Base-by-base conservation (phyloP, 768 basidiomycete genomes). In the Suillus hirtellus region DNA sequence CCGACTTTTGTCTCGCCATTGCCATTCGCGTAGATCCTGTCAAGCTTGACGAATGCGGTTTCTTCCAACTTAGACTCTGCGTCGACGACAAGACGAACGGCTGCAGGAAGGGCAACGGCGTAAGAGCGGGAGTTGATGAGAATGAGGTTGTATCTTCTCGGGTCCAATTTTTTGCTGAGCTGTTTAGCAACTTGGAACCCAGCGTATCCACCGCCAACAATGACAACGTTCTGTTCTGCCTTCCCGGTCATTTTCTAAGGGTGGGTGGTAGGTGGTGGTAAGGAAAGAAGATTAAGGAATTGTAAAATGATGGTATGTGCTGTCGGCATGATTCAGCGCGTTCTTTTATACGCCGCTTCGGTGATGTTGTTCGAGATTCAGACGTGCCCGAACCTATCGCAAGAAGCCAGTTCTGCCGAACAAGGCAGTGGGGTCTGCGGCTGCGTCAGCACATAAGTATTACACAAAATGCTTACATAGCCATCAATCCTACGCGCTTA, bases 111-210 rank as follows among this genome's bases (percentile, higher is more conserved):
- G 66, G 82, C 73, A 6, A 86, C 70, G 64, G 77, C 78, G 69
- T 81, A 87, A 2, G 85, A 77, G 1, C 81, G 81, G 0, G 82
- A 70, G 50, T 79, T 82, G 64, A 92, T 75, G 65, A 91, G 80
- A 62, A 85, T 73, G 63, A 91, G 69, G 64, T 80, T 79, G 73
- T 83, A 80, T 43, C 78, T 78, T 10, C 75, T 69, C 0, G 80
- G 62, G 70, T 85, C 78, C 65, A 90, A 80, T 50, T 78, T 80
- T 12, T 77, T 70, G 3, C 86, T 82, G 63, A 90, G 84, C 2
- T 70, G 71, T 34, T 80, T 79, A 2, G 80, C 81, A 58, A 82
- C 65, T 11, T 76, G 66, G 35, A 76, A 73, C 14, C 89, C 88
- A 1, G 79, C 81, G 19, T 10, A 65, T n/a, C 73, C 76, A 58